A percentile compares a stretch with the other conserved stretches of the same genome.
Conservation (phyloP, 805 yeast species). For the Torulaspora indica region DNA sequence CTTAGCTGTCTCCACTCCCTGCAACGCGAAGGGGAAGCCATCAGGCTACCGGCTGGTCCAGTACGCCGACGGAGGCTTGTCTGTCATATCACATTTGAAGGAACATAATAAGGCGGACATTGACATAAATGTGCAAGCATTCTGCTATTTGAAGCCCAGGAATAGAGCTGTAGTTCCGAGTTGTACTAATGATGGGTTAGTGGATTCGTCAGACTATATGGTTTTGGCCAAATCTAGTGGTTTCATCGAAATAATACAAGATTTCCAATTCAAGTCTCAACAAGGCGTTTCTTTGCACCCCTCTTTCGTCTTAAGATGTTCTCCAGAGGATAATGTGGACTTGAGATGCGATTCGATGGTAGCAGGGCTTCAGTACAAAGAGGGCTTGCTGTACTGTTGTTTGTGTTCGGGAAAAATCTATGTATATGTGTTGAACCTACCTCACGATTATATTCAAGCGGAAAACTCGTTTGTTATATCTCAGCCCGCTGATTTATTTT, state of each 20-base stretch:
- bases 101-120: constrained; percentile 14
- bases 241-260: constrained; percentile 27
- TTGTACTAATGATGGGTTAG: constrained; percentile 1
- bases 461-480: constrained; percentile 11
- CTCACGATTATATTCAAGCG: constrained; percentile 23
- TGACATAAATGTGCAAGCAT: constrained; percentile 21
- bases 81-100: constrained; percentile 8
- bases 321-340: constrained; percentile 18
- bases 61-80: constrained; percentile 14
- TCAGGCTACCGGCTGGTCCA: constrained; percentile 25
- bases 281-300: constrained; percentile 16
- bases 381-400: constrained; percentile 28
- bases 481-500: constrained; percentile 6
- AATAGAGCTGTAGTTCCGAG: constrained; percentile 10
- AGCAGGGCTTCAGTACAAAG: constrained; percentile 25
- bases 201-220: constrained; percentile 29
- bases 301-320: constrained; percentile 21
- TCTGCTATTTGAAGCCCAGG: constrained; percentile 27
- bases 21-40: constrained; percentile 16
- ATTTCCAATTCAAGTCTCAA: constrained; percentile 20
- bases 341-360: constrained; percentile 15
- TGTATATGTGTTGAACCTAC: constrained; percentile 27
- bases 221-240: constrained; percentile 31
- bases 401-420: constrained; percentile 24
- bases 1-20: constrained; percentile 26